Percentiles rank a stretch among this genome's conserved stretches.
Conservation (phyloP, 176 grass and related monocot species). For the Typha latifolia region DNA sequence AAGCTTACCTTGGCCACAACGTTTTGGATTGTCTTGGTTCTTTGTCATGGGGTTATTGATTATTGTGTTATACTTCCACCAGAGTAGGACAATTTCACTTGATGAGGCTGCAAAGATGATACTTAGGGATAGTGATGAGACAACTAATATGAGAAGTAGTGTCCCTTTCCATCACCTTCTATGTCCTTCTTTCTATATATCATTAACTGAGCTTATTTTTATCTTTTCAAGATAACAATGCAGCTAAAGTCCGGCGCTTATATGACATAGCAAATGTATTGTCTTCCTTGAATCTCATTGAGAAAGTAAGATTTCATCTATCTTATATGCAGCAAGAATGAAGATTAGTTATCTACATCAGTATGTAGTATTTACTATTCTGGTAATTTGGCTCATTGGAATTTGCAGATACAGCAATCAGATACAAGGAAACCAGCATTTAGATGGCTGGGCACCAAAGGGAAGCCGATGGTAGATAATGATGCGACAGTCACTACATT, state of each 20-base stretch:
- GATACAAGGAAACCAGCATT: constrained; percentile 75
- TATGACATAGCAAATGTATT: constrained; percentile 92
- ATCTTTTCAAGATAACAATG: constrained; percentile 9
- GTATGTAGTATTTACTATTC: background rate
- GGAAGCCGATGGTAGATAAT: constrained; percentile 28
- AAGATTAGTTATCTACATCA: background rate
- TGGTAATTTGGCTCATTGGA: background rate
- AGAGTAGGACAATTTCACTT: constrained; percentile 59
- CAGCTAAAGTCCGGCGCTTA: constrained; percentile 79
- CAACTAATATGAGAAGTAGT: constrained; percentile 80
- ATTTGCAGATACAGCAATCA: constrained; percentile 49
- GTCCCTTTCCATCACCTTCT: background rate
- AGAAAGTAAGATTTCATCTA: constrained; percentile 40
- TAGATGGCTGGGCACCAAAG: constrained; percentile 49
- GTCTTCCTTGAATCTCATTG: constrained; percentile 67
- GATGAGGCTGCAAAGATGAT: constrained; percentile 69
- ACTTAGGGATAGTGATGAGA: constrained; percentile 59
- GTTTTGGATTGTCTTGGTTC: background rate
- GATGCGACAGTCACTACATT: constrained; percentile 15
- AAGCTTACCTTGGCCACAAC: background rate
- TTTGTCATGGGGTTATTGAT: background rate
- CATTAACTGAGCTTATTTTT: constrained; percentile 2
- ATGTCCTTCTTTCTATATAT: background rate
- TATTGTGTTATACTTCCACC: constrained; percentile 1
- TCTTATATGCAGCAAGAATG: background rate